A percentile compares a stretch with the other conserved stretches of the same genome.
Conservation (phyloP, 371 early-diverging fungal species). For the Circinella minor region DNA sequence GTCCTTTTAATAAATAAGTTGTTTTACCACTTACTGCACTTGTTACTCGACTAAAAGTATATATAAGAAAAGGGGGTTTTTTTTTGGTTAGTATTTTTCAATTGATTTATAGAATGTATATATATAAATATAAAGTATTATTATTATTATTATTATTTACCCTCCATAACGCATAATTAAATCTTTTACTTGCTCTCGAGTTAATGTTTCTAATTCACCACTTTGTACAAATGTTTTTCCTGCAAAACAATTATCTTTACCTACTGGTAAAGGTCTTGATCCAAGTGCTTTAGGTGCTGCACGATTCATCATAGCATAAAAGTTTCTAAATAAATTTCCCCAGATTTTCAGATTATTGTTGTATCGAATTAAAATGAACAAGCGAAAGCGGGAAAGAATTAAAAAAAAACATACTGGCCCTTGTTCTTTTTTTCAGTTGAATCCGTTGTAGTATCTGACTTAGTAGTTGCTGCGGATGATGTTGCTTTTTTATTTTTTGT, state of each 20-base stretch:
- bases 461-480: background rate
- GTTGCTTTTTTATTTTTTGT: background rate
- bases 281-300: conserved; percentile 73
- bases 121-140: background rate
- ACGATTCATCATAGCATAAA: conserved; percentile 41
- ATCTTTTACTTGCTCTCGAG: conserved; percentile 79
- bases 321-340: background rate
- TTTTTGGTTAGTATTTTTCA: too few species aligned
- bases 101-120: conserved; percentile 7
- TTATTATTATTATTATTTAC: conserved; percentile 28
- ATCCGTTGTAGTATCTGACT: background rate
- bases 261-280: conserved; percentile 78
- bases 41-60: conserved; percentile 75
- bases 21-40: conserved; percentile 89
- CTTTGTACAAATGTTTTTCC: conserved; percentile 93
- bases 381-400: background rate
- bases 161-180: conserved; percentile 93
- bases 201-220: conserved; percentile 83
- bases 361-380: too few species aligned
- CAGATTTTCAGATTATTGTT: too few species aligned
- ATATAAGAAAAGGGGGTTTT: background rate
- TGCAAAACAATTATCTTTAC: conserved; percentile 77
- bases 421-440: background rate
- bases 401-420: background rate
- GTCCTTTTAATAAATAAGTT: conserved; percentile 87